phyloP scores from a whole-genome alignment of 2,329 filamentous ascomycete genomes.

The Mycosphaerella sp. region DNA sequence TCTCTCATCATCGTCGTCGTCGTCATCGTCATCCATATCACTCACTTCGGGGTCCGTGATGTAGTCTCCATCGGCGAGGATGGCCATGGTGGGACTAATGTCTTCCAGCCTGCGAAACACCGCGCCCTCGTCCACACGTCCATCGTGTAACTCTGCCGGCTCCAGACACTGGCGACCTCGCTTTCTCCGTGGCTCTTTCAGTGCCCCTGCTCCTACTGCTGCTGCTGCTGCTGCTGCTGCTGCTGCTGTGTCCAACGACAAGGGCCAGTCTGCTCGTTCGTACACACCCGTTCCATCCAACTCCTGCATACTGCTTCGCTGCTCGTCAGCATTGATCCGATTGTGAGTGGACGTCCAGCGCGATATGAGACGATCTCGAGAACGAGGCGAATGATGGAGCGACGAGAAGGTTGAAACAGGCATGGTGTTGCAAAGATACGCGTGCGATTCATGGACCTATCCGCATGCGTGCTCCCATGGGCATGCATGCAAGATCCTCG shows the following conservation, averaged over 20 bases:
- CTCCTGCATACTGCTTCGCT: slow-evolving; percentile 25
- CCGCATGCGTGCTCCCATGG: slow-evolving; percentile 10
- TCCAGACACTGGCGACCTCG: slow-evolving; percentile 1
- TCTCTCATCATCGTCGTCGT: neutral
- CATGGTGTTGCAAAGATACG: slow-evolving; percentile 23
- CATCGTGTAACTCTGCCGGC: slow-evolving; percentile 17
- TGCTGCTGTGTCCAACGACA: slow-evolving; percentile 11
- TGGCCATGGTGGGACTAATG: slow-evolving; percentile 16
- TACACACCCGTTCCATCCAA: slow-evolving; percentile 28
- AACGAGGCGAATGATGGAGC: slow-evolving; percentile 17
- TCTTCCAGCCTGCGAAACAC: slow-evolving; percentile 22
- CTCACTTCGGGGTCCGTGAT: slow-evolving; percentile 20
- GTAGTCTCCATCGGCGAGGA: slow-evolving; percentile 12
- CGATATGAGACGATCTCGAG: slow-evolving; percentile 21
- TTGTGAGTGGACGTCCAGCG: slow-evolving; percentile 27
- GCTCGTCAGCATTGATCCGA: slow-evolving; percentile 27
- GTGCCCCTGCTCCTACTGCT: neutral
- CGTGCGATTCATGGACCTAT: slow-evolving; percentile 12
- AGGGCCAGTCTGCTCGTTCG: slow-evolving; percentile 28
- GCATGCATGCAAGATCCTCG: slow-evolving; percentile 18
- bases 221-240: neutral
- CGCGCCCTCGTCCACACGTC: slow-evolving; percentile 18
- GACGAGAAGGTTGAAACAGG: slow-evolving; percentile 28
- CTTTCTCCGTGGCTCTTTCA: neutral
- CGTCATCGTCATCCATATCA: slow-evolving; percentile 23